Evolutionary conservation across 2,329 filamentous ascomycete species (phyloP), one percentile per base, ranked within the genome.

Genomic region (Talaromyces sp.): DNA sequence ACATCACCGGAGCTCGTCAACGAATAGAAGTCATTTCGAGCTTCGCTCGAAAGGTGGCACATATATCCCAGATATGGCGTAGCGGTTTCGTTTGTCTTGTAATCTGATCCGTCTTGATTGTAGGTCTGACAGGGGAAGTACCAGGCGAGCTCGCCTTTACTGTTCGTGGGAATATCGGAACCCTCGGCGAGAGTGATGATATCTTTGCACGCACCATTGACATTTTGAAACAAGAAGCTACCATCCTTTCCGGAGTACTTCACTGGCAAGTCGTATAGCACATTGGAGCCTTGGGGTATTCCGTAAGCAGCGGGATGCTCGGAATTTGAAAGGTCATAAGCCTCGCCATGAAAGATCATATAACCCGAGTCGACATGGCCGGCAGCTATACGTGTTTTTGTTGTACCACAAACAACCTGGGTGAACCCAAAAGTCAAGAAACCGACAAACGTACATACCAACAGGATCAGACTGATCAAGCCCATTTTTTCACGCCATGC

Each of bases 401-500:
- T 89, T 2, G 81, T 78, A 17, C 90, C 88, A 77, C 95, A 99
- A 19, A 99, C 95, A 4, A 89, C 89, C 67, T 90, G 86, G 3
- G 92, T 98, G 79, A 99, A 99, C 52, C 95, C 95, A 73, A 99
- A 99, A 0, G 95, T 99, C 62, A 99, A 82, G 80, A 94, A 99
- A 74, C 95, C 95, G 57, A 99, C 94, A 73, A 93, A 88, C 10
- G 87, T 86, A 83, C 93, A 96, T 74, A 98, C 93, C 67, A 90
- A 75, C 37, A 97, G 75, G 75, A 99, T 99, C 74, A 99, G 88
- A 79, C 93, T 97, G 80, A 97, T 91, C 66, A 99, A 81, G 2
- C 95, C 95, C 84, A 99, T 96, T 84, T 99, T 99, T 77, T 99
- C 95, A 70, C 95, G 87, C 95, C 95, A 99, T 2, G 95, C 95